Evolutionary conservation across 2,329 filamentous ascomycete genomes (phyloP).

Genomic region (Diaporthe capsici): DNA sequence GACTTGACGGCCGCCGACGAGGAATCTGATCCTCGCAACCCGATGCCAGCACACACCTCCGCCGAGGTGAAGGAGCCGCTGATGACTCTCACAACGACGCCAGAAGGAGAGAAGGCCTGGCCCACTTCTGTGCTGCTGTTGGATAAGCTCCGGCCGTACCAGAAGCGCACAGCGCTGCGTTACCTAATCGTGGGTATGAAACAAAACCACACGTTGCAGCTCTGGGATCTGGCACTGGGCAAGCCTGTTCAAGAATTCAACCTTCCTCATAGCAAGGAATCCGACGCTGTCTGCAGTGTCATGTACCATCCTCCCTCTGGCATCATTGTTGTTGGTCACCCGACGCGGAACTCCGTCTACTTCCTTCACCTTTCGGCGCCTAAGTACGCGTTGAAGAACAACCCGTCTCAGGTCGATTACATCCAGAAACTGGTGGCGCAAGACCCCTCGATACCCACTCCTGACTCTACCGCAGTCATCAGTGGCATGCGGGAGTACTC

Average conservation of each 20-base stretch:
- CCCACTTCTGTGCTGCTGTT: conserved; percentile 96
- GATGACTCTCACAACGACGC: conserved; percentile 87
- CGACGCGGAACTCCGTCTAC: conserved; percentile 97
- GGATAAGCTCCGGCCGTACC: conserved; percentile 94
- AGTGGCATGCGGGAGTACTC: conserved; percentile 97
- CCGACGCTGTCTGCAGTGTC: conserved; percentile 97
- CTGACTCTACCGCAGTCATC: conserved; percentile 96
- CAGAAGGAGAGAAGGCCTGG: conserved; percentile 93
- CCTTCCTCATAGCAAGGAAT: conserved; percentile 94
- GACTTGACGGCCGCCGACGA: conserved; percentile 74
- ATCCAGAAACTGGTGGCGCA: conserved; percentile 82
- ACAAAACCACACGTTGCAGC: conserved; percentile 97
- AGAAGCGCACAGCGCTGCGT: conserved; percentile 88
- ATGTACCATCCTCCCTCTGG: conserved; percentile 93
- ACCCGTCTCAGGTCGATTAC: conserved; percentile 89
- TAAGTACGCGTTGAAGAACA: conserved; percentile 85
- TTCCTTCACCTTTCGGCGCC: conserved; percentile 96
- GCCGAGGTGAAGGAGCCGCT: conserved; percentile 89
- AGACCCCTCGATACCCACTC: conserved; percentile 81
- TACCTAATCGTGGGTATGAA: conserved; percentile 99
- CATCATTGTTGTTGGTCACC: conserved; percentile 95
- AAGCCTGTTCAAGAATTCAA: conserved; percentile 98
- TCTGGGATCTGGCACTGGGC: conserved; percentile 96
- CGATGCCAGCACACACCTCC: conserved; percentile 68
- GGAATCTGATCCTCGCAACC: conserved; percentile 63